A percentile compares a stretch with the other conserved stretches of the same genome.
phyloP scores from a whole-genome alignment of 352 stramenopile species.

The Phytopythium aichiense region DNA sequence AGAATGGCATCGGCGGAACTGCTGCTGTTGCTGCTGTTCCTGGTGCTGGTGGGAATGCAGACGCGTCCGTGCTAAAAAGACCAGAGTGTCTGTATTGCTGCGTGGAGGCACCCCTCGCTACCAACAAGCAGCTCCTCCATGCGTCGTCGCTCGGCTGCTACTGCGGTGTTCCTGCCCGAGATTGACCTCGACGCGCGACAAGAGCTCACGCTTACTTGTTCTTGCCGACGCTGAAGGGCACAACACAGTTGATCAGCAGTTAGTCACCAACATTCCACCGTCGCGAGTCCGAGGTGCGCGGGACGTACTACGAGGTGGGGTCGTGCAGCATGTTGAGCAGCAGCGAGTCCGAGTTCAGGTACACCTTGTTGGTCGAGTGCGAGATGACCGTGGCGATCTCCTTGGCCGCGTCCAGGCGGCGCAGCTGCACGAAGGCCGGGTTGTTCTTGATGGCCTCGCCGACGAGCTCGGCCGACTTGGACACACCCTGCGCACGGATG shows the following conservation, averaged over 20 bases:
- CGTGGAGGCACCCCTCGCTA: not conserved
- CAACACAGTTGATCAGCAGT: not conserved
- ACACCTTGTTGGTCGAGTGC: constrained; percentile 96
- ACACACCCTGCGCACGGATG: constrained; percentile 97
- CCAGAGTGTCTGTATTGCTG: constrained; percentile 1
- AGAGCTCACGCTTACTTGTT: constrained; percentile 32
- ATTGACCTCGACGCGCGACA: not conserved
- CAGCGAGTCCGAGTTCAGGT: constrained; percentile 97
- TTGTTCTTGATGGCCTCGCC: constrained; percentile 99
- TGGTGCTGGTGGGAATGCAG: not conserved
- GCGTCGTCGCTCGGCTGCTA: not conserved
- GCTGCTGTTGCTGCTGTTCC: no score
- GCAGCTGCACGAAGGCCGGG: constrained; percentile 98
- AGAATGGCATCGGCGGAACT: not conserved
- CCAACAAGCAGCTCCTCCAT: not conserved
- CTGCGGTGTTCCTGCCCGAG: not conserved
- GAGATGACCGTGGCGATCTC: constrained; percentile 98
- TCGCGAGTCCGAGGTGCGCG: not conserved
- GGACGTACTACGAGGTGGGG: constrained; percentile 45
- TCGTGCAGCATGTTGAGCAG: constrained; percentile 95
- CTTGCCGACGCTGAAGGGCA: constrained; percentile 21
- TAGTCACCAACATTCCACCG: constrained; percentile 4
- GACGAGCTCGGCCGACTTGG: constrained; percentile 98
- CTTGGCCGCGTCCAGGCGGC: constrained; percentile 97
- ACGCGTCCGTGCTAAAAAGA: not conserved